These are phyloP conservation scores for Zygosaccharomyces kombuchaensis DNA, from an alignment of 805 yeast species.

Conservation along the genomic window DNA sequence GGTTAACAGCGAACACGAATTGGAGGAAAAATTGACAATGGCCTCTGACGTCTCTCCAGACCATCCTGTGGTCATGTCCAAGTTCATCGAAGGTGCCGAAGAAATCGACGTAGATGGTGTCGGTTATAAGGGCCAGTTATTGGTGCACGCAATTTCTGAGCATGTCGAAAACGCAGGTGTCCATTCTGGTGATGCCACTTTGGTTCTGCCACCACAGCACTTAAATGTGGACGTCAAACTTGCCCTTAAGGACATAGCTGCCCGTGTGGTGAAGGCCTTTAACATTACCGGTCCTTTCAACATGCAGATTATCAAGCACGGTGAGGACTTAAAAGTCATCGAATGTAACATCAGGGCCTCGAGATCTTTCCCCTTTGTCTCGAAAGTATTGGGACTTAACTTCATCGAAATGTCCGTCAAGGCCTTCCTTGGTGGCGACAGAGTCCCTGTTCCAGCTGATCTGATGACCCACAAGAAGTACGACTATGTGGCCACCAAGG, in stretches of 20 bases:
- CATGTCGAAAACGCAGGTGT: constrained; percentile 99
- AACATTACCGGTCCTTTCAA: constrained; percentile 97
- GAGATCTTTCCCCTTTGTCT: constrained; percentile 97
- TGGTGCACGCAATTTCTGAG: constrained; percentile 94
- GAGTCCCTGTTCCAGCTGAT: constrained; percentile 74
- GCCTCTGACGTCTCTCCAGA: constrained; percentile 94
- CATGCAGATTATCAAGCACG: constrained; percentile 90
- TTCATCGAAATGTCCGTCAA: constrained; percentile 92
- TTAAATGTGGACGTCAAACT: constrained; percentile 60
- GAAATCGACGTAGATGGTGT: constrained; percentile 98
- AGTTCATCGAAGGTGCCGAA: constrained; percentile 91
- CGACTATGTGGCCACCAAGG: constrained; percentile 90
- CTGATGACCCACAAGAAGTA: constrained; percentile 67
- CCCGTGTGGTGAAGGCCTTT: constrained; percentile 91
- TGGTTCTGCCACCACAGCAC: constrained; percentile 86
- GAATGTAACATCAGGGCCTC: constrained; percentile 99
- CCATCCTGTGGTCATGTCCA: constrained; percentile 96
- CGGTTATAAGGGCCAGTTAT: constrained; percentile 79
- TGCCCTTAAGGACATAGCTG: constrained; percentile 82
- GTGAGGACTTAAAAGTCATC: constrained; percentile 80
- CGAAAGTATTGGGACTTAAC: constrained; percentile 92
- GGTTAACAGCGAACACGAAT: constrained; percentile 71
- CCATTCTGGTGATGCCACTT: constrained; percentile 98
- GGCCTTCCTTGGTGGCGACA: constrained; percentile 66
- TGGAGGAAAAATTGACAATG: constrained; percentile 73